phyloP scores from a whole-genome alignment of 2,329 filamentous ascomycete species.

The Zymoseptoria passerinii region DNA sequence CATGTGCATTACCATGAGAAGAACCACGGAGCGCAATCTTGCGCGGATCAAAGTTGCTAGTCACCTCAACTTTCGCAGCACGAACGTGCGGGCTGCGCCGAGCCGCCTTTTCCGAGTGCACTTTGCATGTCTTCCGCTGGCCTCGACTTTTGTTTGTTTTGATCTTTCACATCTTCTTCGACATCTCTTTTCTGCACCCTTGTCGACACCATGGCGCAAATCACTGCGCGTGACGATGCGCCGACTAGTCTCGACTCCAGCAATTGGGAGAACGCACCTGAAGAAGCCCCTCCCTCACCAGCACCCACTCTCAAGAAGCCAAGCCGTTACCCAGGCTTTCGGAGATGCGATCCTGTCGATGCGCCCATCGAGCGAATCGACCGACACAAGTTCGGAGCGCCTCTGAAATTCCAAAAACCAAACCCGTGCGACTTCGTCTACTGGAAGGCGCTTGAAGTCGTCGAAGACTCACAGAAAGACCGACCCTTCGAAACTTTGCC shows the following conservation, averaged over 20 bases:
- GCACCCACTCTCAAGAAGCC: not conserved
- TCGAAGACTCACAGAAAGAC: conserved; percentile 1
- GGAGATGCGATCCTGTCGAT: not conserved
- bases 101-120: not conserved
- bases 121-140: not conserved
- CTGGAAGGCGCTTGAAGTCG: not conserved
- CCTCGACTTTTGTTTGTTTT: not conserved
- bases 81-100: not conserved
- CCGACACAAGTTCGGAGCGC: not conserved
- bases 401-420: not conserved
- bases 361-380: not conserved
- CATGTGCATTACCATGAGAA: too few relatives aligned
- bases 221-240: too few relatives aligned
- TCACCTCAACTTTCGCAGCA: not conserved
- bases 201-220: not conserved
- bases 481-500: not conserved
- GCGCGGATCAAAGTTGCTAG: not conserved
- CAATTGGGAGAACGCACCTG: too few relatives aligned
- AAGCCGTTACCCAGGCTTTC: not conserved
- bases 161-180: not conserved
- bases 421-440: not conserved
- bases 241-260: too few relatives aligned
- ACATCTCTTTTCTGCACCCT: not conserved
- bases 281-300: too few relatives aligned
- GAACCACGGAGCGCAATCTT: not conserved